Conservation (phyloP, 495 filamentous ascomycete genomes). For the Aspergillus leporis region DNA sequence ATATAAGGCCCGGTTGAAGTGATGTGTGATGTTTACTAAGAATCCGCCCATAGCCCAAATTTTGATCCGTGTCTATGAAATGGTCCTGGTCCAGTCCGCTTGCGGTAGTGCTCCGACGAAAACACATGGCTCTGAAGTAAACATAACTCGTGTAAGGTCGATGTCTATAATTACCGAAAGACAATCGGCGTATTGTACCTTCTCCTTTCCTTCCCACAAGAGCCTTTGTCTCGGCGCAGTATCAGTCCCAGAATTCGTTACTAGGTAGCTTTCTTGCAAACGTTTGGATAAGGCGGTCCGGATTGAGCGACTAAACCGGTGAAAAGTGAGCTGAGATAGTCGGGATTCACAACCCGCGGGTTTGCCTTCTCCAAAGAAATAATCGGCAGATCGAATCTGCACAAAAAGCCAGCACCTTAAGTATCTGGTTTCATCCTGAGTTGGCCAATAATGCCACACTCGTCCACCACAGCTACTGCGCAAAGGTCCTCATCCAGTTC, state of each 20-base stretch:
- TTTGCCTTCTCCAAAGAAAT: background rate
- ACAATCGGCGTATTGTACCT: background rate
- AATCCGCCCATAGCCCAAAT: slow-evolving; percentile 4
- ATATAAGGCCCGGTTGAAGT: background rate
- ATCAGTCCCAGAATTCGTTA: background rate
- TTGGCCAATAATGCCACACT: background rate
- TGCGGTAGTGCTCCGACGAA: background rate
- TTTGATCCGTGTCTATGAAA: slow-evolving; percentile 1
- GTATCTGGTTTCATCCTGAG: background rate
- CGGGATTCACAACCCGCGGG: background rate
- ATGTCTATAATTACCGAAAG: background rate
- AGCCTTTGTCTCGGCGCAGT: background rate
- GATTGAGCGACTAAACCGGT: background rate
- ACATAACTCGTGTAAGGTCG: background rate
- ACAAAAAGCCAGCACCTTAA: background rate
- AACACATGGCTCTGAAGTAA: background rate
- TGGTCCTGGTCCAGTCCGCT: background rate
- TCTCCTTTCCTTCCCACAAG: background rate
- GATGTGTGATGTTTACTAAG: slow-evolving; percentile 13
- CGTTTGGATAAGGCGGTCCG: background rate
- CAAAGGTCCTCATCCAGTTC: background rate
- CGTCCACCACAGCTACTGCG: background rate
- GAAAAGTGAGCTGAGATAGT: background rate
- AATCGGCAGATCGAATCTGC: background rate
- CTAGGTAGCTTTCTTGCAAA: background rate